Conservation (phyloP, 768 basidiomycete species). For the Pulveroboletus sp. region DNA sequence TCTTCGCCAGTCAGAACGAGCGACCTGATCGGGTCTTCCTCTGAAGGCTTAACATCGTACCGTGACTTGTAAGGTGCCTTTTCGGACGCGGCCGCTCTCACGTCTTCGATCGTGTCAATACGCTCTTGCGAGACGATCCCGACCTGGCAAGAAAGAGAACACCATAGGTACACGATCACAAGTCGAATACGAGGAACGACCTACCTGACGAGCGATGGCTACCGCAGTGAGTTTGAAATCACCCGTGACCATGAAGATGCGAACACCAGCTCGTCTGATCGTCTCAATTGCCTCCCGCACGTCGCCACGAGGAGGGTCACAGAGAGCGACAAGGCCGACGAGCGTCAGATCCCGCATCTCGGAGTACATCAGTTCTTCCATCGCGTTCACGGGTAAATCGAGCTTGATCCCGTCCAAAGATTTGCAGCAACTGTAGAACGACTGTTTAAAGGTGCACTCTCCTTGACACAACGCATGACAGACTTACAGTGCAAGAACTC, state of each 20-base stretch:
- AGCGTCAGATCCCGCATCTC: conserved; percentile 39
- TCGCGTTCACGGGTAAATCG: conserved; percentile 23
- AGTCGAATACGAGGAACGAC: not conserved
- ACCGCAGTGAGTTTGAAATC: conserved; percentile 52
- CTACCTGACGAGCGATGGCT: conserved; percentile 44
- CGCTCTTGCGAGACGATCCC: conserved; percentile 38
- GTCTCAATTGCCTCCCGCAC: conserved; percentile 41
- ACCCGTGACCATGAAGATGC: conserved; percentile 55
- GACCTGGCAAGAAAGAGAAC: conserved; percentile 28
- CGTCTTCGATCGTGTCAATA: conserved; percentile 32
- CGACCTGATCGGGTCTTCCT: conserved; percentile 35
- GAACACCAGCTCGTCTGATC: conserved; percentile 47
- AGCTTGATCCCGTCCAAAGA: conserved; percentile 22
- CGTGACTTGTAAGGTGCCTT: conserved; percentile 12
- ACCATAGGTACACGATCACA: not conserved
- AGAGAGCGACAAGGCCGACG: conserved; percentile 49
- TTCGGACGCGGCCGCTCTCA: conserved; percentile 16
- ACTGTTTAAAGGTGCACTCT: not conserved
- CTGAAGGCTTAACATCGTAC: conserved; percentile 30
- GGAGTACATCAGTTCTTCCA: conserved; percentile 35
- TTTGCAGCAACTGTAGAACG: conserved; percentile 26
- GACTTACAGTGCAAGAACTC: conserved; percentile 45
- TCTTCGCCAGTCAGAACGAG: conserved; percentile 45
- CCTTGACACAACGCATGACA: not conserved
- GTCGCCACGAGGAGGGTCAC: conserved; percentile 51